Base-by-base conservation (phyloP, 2,329 filamentous ascomycete genomes). In the Tolypocladium sp. region DNA sequence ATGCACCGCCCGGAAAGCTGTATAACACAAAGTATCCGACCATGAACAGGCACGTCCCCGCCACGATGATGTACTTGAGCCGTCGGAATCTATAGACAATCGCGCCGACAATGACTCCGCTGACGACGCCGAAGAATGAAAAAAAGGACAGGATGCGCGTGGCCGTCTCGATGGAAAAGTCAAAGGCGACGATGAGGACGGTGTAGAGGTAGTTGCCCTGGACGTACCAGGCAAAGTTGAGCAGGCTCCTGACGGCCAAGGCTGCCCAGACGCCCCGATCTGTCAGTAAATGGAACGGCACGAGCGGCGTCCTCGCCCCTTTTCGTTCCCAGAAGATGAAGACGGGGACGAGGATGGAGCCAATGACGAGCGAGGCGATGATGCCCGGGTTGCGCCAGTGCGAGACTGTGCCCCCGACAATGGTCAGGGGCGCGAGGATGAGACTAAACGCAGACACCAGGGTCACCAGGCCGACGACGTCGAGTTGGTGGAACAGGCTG, bases 201-300 rank as follows among this genome's bases (percentile, higher is more conserved):
- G 83, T 84, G 66, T 80, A 86, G 0, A 87, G 72, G 63, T 81
- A 86, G 64, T 85, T 81, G 41, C 79, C 82, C 66, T 86, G 83
- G 25, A 83, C 74, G 56, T 77, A 79, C 82, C 82, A 86, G 3
- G 77, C 73, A 60, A 80, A 76, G 66, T 78, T 81, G 52, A 82
- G 72, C 58, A 79, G 66, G 59, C 72, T 70, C 3, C 76, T 77
- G 51, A 87, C 82, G 0, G 80, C 82, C 12, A 87, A 69, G 0
- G 83, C 80, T 2, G 79, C 81, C 82, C 83, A 87, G 1, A 87
- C 82, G 0, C 78, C 79, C n/a, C 84, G 79, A 60, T 87, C 82
- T 60, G 76, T 79, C 27, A 87, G 71, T 0, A 86, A 74, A 64
- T 79, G 68, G 66, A 86, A 85, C 0, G 83, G 84, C 1, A 86